A percentile compares a stretch with the other conserved stretches of the same genome.
Evolutionary conservation across 306 rosid species (phyloP).

Genomic region (Boehmeria nivea): DNA sequence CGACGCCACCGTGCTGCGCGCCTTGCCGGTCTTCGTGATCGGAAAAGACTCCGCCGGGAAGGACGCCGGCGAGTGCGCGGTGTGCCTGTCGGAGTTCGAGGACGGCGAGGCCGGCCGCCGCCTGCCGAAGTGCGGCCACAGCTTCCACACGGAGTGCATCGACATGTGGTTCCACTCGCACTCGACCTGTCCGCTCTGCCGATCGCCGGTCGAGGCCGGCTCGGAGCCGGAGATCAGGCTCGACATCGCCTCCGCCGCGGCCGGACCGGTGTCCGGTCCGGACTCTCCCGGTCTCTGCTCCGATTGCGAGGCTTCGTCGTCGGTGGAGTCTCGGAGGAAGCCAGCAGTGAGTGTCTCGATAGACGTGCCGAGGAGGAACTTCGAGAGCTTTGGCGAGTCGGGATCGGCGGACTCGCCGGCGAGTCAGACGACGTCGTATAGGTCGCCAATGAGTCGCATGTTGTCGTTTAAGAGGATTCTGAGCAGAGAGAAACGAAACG

Average conservation of each 20-base stretch:
- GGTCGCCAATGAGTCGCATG: constrained; percentile 61
- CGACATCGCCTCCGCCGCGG: constrained; percentile 22
- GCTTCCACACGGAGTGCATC: constrained; percentile 72
- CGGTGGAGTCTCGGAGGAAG: constrained; percentile 39
- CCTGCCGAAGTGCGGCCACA: constrained; percentile 59
- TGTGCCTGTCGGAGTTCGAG: constrained; percentile 72
- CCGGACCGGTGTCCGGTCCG: constrained; percentile 24
- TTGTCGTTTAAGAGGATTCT: constrained; percentile 59
- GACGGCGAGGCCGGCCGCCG: constrained; percentile 63
- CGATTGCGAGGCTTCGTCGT: constrained; percentile 34
- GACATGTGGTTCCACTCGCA: constrained; percentile 89
- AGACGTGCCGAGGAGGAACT: constrained; percentile 48
- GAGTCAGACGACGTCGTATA: constrained; percentile 27
- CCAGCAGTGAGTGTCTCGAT: constrained; percentile 36
- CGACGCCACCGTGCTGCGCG: constrained; percentile 37
- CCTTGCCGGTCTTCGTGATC: constrained; percentile 62
- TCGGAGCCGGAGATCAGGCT: not conserved
- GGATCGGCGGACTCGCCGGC: constrained; percentile 39
- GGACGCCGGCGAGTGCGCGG: constrained; percentile 52
- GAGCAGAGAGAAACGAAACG: constrained; percentile 42
- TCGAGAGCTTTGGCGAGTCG: constrained; percentile 22
- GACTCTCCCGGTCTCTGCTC: constrained; percentile 35
- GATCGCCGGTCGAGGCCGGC: constrained; percentile 47
- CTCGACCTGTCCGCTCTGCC: constrained; percentile 74
- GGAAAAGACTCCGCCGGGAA: constrained; percentile 19